These are phyloP conservation scores for Diaporthe longicolla DNA, from an alignment of 2,329 filamentous ascomycete genomes.

Conservation along the genomic window DNA sequence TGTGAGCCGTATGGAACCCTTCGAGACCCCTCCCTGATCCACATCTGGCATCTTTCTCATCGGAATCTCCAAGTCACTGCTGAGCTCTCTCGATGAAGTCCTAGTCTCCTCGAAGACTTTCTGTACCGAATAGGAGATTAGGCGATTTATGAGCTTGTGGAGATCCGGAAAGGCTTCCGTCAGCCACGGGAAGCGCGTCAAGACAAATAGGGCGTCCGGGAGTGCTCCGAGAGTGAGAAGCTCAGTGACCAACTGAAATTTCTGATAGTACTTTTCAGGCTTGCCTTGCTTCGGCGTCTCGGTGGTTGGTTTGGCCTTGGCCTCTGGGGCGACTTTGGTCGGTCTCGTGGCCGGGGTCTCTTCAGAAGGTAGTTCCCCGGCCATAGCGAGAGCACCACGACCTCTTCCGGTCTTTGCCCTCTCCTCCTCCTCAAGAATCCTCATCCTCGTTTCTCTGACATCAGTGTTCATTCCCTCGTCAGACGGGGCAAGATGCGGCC, in stretches of 20 bases:
- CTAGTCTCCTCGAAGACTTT: slow-evolving; percentile 73
- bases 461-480: slow-evolving; percentile 86
- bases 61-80: slow-evolving; percentile 40
- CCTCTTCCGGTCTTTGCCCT: slow-evolving; percentile 77
- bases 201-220: slow-evolving; percentile 91
- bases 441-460: slow-evolving; percentile 77
- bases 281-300: slow-evolving; percentile 30
- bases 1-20: slow-evolving; percentile 76
- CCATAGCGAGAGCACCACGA: slow-evolving; percentile 88
- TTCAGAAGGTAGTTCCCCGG: slow-evolving; percentile 89
- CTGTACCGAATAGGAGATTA: slow-evolving; percentile 84
- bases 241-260: slow-evolving; percentile 85
- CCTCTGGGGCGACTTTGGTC: slow-evolving; percentile 65
- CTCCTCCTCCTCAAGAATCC: slow-evolving; percentile 85
- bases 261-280: slow-evolving; percentile 77
- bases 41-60: slow-evolving; percentile 60
- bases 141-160: slow-evolving; percentile 84
- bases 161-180: slow-evolving; percentile 87
- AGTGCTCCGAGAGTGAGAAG: slow-evolving; percentile 92
- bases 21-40: slow-evolving; percentile 78
- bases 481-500: slow-evolving; percentile 89
- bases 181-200: slow-evolving; percentile 91
- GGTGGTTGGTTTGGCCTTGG: slow-evolving; percentile 69
- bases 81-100: slow-evolving; percentile 31
- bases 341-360: slow-evolving; percentile 65